Conservation (phyloP, 441 rosid species). For the Viola pubescens region DNA sequence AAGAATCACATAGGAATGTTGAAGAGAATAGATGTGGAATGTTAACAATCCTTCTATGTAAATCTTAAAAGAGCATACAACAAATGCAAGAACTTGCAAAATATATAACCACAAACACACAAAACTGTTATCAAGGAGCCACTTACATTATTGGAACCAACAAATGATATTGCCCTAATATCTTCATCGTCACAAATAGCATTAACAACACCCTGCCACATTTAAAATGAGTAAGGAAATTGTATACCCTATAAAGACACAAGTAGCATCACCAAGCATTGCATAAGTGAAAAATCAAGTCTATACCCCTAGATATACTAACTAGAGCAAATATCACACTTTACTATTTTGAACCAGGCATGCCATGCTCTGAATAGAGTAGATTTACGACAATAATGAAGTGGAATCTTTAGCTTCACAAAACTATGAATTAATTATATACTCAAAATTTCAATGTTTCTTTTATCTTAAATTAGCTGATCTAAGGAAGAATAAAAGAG, state of each 20-base stretch:
- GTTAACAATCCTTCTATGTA: too few species aligned
- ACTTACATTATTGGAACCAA: conserved; percentile 84
- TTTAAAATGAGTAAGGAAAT: conserved; percentile 5
- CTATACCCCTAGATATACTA: neutral
- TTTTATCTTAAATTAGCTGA: neutral
- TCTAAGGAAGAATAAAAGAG: neutral
- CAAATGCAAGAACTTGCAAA: neutral
- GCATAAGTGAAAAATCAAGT: conserved; percentile 7
- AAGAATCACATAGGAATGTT: neutral
- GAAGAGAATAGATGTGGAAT: neutral
- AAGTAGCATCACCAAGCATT: neutral
- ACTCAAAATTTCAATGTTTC: neutral
- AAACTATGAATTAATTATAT: neutral
- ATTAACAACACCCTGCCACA: conserved; percentile 68
- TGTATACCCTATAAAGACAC: neutral
- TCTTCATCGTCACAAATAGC: conserved; percentile 79
- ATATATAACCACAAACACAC: neutral
- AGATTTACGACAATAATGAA: conserved; percentile 1
- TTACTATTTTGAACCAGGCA: too few species aligned
- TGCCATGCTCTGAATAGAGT: neutral
- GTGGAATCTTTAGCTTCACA: neutral
- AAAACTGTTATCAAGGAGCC: neutral
- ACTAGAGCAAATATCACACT: neutral
- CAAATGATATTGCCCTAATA: conserved; percentile 82
- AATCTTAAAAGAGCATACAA: too few species aligned